Evolutionary conservation across 2,329 filamentous ascomycete species (phyloP).

Genomic region (Apiospora phragmitis): DNA sequence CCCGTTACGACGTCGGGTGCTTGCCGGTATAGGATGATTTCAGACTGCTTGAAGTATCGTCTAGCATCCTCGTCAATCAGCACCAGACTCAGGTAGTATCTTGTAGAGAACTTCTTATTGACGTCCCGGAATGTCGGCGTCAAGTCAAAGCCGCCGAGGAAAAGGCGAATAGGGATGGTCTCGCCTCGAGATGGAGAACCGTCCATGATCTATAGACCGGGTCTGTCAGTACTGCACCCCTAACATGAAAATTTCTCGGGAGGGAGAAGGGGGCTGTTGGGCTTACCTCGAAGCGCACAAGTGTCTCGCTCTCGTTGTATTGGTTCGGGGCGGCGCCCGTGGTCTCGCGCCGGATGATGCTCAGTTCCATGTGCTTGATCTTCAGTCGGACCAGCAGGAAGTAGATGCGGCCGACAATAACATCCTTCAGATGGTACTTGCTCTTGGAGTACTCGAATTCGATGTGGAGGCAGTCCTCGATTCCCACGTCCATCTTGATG

Average conservation of each 20-base stretch:
- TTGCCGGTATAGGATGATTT: slow-evolving; percentile 95
- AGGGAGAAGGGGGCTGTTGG: background rate
- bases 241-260: background rate
- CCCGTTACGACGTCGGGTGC: slow-evolving; percentile 56
- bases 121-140: slow-evolving; percentile 98
- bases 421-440: slow-evolving; percentile 98
- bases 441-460: slow-evolving; percentile 99
- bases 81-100: slow-evolving; percentile 95
- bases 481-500: slow-evolving; percentile 99
- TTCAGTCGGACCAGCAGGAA: slow-evolving; percentile 95
- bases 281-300: slow-evolving; percentile 88
- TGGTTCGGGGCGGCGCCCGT: slow-evolving; percentile 96
- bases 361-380: slow-evolving; percentile 99
- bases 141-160: slow-evolving; percentile 95
- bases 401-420: slow-evolving; percentile 98
- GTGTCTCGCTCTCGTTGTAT: slow-evolving; percentile 98
- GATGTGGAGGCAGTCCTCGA: slow-evolving; percentile 98
- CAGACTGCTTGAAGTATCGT: slow-evolving; percentile 98
- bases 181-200: slow-evolving; percentile 93
- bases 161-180: slow-evolving; percentile 95
- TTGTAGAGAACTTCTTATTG: slow-evolving; percentile 99
- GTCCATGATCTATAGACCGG: slow-evolving; percentile 81
- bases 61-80: slow-evolving; percentile 96
- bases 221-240: slow-evolving; percentile 13
- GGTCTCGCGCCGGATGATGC: slow-evolving; percentile 94